A percentile compares a stretch with the other conserved stretches of the same genome.
Evolutionary conservation across 768 basidiomycete species (phyloP).

Genomic region (Lentinula guzmanii): DNA sequence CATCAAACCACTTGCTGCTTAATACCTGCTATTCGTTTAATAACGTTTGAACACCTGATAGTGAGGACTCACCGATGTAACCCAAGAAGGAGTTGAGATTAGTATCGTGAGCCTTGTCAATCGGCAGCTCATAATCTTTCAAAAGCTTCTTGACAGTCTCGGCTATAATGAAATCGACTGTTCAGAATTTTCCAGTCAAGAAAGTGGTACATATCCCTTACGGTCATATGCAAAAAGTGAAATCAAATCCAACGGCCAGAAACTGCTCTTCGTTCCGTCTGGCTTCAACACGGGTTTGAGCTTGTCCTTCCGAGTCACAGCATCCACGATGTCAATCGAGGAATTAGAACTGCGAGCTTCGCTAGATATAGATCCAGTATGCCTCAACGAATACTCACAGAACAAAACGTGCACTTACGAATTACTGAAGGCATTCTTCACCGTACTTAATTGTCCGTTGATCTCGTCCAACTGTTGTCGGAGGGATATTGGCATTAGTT

Average conservation of each 20-base stretch:
- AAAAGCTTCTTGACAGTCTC: constrained; percentile 35
- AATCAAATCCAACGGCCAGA: constrained; percentile 45
- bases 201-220: constrained; percentile 21
- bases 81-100: constrained; percentile 53
- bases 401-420: constrained; percentile 34
- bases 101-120: constrained; percentile 31
- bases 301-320: constrained; percentile 37
- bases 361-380: neutral
- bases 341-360: constrained; percentile 36
- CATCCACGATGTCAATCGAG: constrained; percentile 32
- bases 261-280: constrained; percentile 39
- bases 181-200: neutral
- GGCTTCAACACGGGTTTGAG: constrained; percentile 39
- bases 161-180: constrained; percentile 22
- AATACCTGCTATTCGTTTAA: neutral
- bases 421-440: constrained; percentile 41
- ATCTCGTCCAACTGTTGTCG: constrained; percentile 37
- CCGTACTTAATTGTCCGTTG: constrained; percentile 34
- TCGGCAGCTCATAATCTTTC: constrained; percentile 42
- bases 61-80: constrained; percentile 39
- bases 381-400: neutral
- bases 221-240: constrained; percentile 48
- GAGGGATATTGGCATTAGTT: constrained; percentile 43
- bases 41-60: neutral
- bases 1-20: neutral